Evolutionary conservation across 805 yeast species (phyloP), one percentile per base, ranked within the genome.

Genomic region (Kuraishia borneana): DNA sequence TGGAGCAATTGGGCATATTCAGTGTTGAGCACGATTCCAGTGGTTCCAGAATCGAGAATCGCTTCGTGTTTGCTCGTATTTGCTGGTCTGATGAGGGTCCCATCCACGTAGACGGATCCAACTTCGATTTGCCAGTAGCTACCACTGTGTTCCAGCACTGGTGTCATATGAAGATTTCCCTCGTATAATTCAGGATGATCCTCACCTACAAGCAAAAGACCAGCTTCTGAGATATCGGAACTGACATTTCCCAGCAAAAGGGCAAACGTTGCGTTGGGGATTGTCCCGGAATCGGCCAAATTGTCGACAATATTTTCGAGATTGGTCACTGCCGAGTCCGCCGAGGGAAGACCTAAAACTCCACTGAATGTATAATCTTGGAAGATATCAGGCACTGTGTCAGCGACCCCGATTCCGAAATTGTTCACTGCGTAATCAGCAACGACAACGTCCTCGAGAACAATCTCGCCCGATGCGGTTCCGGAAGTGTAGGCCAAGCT

Each of bases 21-120:
- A 9, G 65, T 51, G 5, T 81, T 73, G 29, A 75, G 51, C 3
- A 72, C 70, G 18, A 77, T 51, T 3, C 78, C 68, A 0, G 83
- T 76, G 2, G 84, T 76, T 17, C 84, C 85, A 5, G 80, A 70
- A 48, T 77, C 85, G 16, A 77, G 56, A 20, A 76, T 60, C 5
- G 73, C 76, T 3, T 49, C 39, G 46, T 70, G 55, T 22, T 36
- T 37, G n/a, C 35, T 18, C 18, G 48, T 41, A 20, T 59, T 46
- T 25, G 42, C 41, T 37, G 70, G 68, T 3, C 44, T 36, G 10
- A 62, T 54, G 30, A 39, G 37, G 36, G 41, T 44, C 9, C 53
- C 55, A 37, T 60, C 56, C 8, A 72, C 53, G 21, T 39, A 53
- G 18, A 65, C 53, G 13, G 47, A 43, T 10, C 60, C 58, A 14